Evolutionary conservation across 2,329 filamentous ascomycete genomes (phyloP).

Genomic region (Teratosphaeriaceae sp.): DNA sequence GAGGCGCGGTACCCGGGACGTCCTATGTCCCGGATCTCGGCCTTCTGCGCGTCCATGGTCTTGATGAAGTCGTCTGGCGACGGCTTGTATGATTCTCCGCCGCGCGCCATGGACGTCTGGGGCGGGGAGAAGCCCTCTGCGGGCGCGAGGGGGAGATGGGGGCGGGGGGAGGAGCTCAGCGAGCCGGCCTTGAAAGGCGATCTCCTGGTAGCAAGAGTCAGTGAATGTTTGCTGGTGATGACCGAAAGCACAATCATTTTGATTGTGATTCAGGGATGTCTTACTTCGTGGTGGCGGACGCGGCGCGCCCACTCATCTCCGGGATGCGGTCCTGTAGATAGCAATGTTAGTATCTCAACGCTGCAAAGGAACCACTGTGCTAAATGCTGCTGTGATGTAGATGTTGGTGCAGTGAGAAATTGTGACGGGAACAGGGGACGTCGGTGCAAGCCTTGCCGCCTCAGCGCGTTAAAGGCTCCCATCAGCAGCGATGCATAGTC

Average conservation of each 20-base stretch:
- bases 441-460: neutral
- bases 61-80: slow-evolving; percentile 1
- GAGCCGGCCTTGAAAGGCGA: slow-evolving; percentile 89
- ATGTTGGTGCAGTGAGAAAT: neutral
- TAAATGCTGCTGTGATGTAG: neutral
- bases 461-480: too few relatives aligned
- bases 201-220: neutral
- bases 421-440: neutral
- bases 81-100: neutral
- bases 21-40: neutral
- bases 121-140: slow-evolving; percentile 19
- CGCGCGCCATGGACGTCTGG: neutral
- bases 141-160: slow-evolving; percentile 33
- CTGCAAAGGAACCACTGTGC: neutral
- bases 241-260: neutral
- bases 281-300: neutral
- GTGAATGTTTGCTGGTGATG: neutral
- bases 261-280: neutral
- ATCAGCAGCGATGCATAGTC: too few relatives aligned
- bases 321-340: neutral
- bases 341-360: neutral
- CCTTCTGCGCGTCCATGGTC: slow-evolving; percentile 1
- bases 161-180: slow-evolving; percentile 46
- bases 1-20: neutral
- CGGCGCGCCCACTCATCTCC: neutral